phyloP scores from a whole-genome alignment of 495 filamentous ascomycete species.

The Penicillium steckii region DNA sequence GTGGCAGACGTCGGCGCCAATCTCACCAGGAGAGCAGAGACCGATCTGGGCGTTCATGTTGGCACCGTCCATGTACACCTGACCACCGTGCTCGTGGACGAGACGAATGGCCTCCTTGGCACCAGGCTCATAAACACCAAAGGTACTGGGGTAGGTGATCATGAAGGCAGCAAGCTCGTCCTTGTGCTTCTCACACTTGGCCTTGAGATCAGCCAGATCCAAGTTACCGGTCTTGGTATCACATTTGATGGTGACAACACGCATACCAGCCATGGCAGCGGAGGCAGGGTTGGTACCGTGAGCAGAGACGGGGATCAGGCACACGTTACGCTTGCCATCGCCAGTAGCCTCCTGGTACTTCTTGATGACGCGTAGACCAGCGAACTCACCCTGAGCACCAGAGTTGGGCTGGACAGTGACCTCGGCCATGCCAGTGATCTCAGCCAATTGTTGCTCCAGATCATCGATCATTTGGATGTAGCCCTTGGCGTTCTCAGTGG shows the following conservation, averaged over 20 bases:
- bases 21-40: constrained; percentile 93
- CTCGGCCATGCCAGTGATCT: constrained; percentile 88
- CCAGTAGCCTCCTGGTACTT: constrained; percentile 72
- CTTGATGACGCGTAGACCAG: constrained; percentile 89
- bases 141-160: constrained; percentile 98
- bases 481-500: constrained; percentile 59
- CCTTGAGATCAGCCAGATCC: constrained; percentile 80
- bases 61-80: constrained; percentile 99
- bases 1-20: constrained; percentile 97
- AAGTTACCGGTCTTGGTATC: constrained; percentile 86
- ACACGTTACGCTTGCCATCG: constrained; percentile 78
- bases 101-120: constrained; percentile 83
- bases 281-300: constrained; percentile 98
- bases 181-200: constrained; percentile 84
- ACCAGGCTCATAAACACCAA: constrained; percentile 91
- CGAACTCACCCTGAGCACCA: constrained; percentile 94
- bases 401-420: constrained; percentile 96
- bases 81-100: constrained; percentile 85
- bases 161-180: constrained; percentile 91
- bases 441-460: constrained; percentile 72
- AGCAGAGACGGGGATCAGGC: constrained; percentile 93
- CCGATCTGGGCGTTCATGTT: constrained; percentile 99
- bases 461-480: constrained; percentile 69
- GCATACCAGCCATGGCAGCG: constrained; percentile 97
- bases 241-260: constrained; percentile 92